Percentiles rank a stretch among this genome's conserved stretches.
These are phyloP conservation scores for Scorias spongiosa DNA, from an alignment of 2,329 filamentous ascomycete genomes.

Conservation along the genomic window DNA sequence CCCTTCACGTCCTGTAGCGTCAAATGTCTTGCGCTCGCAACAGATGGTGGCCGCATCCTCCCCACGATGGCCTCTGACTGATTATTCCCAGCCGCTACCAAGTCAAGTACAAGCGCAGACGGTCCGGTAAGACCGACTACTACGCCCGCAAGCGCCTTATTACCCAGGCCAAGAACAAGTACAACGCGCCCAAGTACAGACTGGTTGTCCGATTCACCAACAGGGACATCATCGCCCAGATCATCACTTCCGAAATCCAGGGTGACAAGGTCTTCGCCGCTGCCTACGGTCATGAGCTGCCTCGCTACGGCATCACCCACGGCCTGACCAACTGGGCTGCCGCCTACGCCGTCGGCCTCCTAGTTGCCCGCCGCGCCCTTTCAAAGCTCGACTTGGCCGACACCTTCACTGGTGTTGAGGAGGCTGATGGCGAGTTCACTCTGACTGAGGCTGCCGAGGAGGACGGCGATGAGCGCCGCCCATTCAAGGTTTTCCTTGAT, in stretches of 20 bases:
- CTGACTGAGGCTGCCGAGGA: slow-evolving; percentile 83
- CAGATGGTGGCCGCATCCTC: neutral
- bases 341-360: slow-evolving; percentile 89
- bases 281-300: slow-evolving; percentile 95
- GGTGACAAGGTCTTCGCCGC: slow-evolving; percentile 93
- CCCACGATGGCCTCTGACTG: slow-evolving; percentile 2
- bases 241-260: slow-evolving; percentile 87
- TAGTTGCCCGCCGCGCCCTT: slow-evolving; percentile 90
- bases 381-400: slow-evolving; percentile 94
- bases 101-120: slow-evolving; percentile 98
- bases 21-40: neutral
- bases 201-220: slow-evolving; percentile 73
- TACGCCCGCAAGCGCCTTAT: slow-evolving; percentile 99
- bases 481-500: slow-evolving; percentile 98
- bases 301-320: slow-evolving; percentile 93
- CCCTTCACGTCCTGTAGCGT: neutral
- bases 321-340: slow-evolving; percentile 99
- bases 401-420: slow-evolving; percentile 88
- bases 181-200: slow-evolving; percentile 99
- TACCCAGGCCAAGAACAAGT: slow-evolving; percentile 99
- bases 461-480: slow-evolving; percentile 70
- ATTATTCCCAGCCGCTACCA: slow-evolving; percentile 65
- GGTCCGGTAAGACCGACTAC: slow-evolving; percentile 98
- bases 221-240: slow-evolving; percentile 97
- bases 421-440: slow-evolving; percentile 88